These are phyloP conservation scores for Rhytidhysteron rufulum DNA, from an alignment of 2,329 filamentous ascomycete genomes.

Conservation along the genomic window DNA sequence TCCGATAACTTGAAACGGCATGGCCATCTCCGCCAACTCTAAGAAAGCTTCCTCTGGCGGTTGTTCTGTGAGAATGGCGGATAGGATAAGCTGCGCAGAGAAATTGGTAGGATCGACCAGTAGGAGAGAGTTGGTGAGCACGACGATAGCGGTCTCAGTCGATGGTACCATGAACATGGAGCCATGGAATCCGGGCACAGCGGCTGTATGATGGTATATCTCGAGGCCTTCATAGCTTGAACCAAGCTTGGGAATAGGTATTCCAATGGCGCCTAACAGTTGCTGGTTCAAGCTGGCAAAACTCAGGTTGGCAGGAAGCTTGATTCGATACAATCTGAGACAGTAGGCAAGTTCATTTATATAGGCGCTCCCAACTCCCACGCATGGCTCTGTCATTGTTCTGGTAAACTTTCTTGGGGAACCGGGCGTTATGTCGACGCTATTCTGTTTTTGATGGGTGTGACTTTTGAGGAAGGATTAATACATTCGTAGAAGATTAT, in stretches of 20 bases:
- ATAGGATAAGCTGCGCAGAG: conserved; percentile 8
- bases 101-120: conserved; percentile 11
- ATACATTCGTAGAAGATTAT: conserved; percentile 7
- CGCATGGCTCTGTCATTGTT: conserved; percentile 6
- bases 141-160: conserved; percentile 10
- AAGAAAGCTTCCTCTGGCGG: background rate
- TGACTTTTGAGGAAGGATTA: conserved; percentile 7
- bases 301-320: conserved; percentile 9
- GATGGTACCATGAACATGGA: conserved; percentile 9
- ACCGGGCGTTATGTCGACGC: conserved; percentile 6
- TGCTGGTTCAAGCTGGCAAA: conserved; percentile 8
- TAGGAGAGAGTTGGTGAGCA: conserved; percentile 10
- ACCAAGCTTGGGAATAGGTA: conserved; percentile 5
- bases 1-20: background rate
- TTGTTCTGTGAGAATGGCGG: conserved; percentile 3
- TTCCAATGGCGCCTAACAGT: conserved; percentile 1
- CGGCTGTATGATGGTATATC: conserved; percentile 9
- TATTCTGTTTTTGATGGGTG: conserved; percentile 5
- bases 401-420: conserved; percentile 8
- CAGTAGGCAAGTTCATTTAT: conserved; percentile 13
- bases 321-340: conserved; percentile 11
- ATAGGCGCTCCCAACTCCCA: background rate
- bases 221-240: background rate
- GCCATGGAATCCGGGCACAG: conserved; percentile 3
- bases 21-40: background rate